Percentiles rank a stretch among this genome's conserved stretches.
Conservation (phyloP, 192 early-diverging fungal genomes). For the Diversispora epigaea region DNA sequence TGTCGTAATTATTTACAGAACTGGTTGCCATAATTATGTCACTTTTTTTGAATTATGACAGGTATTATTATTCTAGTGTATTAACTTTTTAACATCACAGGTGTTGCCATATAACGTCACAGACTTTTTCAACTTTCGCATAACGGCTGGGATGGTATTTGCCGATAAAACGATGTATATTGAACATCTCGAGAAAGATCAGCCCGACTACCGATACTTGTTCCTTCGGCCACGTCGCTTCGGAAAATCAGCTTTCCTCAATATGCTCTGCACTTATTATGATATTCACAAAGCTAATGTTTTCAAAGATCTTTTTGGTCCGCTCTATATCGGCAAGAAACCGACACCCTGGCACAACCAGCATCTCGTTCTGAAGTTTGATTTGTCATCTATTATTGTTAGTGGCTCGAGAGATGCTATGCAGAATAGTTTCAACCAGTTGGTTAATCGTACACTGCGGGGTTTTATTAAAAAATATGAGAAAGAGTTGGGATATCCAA, state of each 20-base stretch:
- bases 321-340: slow-evolving; percentile 41
- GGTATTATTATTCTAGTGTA: slow-evolving; percentile 14
- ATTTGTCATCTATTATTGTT: slow-evolving; percentile 37
- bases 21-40: slow-evolving; percentile 26
- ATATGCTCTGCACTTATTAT: slow-evolving; percentile 40
- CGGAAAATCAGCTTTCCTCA: slow-evolving; percentile 40
- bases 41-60: slow-evolving; percentile 16
- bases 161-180: slow-evolving; percentile 40
- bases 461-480: slow-evolving; percentile 27
- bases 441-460: slow-evolving; percentile 10
- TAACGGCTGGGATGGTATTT: slow-evolving; percentile 34
- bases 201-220: slow-evolving; percentile 33
- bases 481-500: slow-evolving; percentile 29
- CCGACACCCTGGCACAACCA: slow-evolving; percentile 37
- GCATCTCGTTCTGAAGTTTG: slow-evolving; percentile 41
- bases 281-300: slow-evolving; percentile 36
- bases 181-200: slow-evolving; percentile 35
- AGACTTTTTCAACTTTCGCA: slow-evolving; percentile 36
- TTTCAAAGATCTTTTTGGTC: slow-evolving; percentile 40
- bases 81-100: slow-evolving; percentile 31
- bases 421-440: slow-evolving; percentile 6
- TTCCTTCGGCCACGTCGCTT: slow-evolving; percentile 32
- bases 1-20: neutral
- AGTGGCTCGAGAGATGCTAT: slow-evolving; percentile 30
- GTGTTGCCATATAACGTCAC: slow-evolving; percentile 31